A percentile compares a stretch with the other conserved stretches of the same genome.
These are phyloP conservation scores for Podospora anserina DNA, from an alignment of 495 filamentous ascomycete species.

Conservation along the genomic window DNA sequence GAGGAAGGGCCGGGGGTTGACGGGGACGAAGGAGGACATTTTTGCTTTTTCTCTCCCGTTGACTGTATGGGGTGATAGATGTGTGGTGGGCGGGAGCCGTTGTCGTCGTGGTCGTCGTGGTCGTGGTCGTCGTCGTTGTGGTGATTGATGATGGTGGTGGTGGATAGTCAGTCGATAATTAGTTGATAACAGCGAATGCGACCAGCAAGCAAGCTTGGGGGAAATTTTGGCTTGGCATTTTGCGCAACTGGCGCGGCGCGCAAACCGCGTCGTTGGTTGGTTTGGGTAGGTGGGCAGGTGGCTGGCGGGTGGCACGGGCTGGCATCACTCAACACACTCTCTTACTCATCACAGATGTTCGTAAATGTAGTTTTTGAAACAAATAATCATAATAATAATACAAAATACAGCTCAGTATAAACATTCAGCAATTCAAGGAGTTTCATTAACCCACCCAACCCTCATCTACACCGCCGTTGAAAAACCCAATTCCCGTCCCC, in stretches of 20 bases:
- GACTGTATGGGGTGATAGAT: not conserved
- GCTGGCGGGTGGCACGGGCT: not conserved
- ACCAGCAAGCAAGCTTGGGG: conserved; percentile 1
- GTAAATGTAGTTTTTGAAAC: too few relatives aligned
- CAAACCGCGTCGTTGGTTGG: not conserved
- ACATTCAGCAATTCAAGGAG: not conserved
- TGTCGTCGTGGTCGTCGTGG: not conserved
- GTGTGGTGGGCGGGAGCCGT: not conserved
- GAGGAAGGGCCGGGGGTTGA: conserved; percentile 37
- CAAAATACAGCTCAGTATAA: not conserved
- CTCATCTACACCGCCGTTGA: not conserved
- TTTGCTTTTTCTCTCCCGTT: not conserved
- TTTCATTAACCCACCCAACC: conserved; percentile 9
- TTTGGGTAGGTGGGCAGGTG: not conserved
- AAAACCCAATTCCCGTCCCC: not conserved
- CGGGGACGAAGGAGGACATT: conserved; percentile 32
- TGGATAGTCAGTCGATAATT: not conserved
- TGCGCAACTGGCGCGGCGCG: not conserved
- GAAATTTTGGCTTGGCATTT: conserved; percentile 22
- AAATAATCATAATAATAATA: not conserved
- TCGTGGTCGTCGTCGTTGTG: not conserved
- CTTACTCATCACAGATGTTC: not conserved
- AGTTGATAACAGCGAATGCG: not conserved
- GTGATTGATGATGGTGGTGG: not conserved
- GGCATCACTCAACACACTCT: not conserved